These are phyloP conservation scores for Melaleuca alternifolia DNA, from an alignment of 345 rosid species.

Conservation along the genomic window DNA sequence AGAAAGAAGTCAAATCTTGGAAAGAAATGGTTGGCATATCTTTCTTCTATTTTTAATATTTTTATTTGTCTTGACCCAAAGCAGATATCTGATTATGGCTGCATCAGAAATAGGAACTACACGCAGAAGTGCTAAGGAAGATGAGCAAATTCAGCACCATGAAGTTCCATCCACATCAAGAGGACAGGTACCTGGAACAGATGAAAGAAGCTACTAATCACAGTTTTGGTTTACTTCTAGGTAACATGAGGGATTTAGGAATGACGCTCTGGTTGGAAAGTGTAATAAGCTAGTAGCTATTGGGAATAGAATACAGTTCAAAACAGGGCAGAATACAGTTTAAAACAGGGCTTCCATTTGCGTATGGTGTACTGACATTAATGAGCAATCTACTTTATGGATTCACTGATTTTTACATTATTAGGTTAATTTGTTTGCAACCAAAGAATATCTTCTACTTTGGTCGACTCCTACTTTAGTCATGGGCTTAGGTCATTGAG, in stretches of 20 bases:
- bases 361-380: neutral
- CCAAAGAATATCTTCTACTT: neutral
- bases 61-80: neutral
- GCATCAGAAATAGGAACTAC: conserved; percentile 29
- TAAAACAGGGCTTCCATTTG: neutral
- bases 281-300: neutral
- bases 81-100: neutral
- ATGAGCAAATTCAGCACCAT: conserved; percentile 16
- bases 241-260: neutral
- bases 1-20: conserved; percentile 7
- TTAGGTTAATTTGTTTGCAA: neutral
- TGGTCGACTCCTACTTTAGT: neutral
- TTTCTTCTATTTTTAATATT: neutral
- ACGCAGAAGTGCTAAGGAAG: conserved; percentile 15
- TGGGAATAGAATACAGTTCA: neutral
- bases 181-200: conserved; percentile 26
- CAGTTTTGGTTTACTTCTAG: neutral
- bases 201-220: neutral
- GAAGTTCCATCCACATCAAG: conserved; percentile 8
- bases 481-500: neutral
- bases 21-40: conserved; percentile 31
- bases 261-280: neutral
- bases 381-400: neutral
- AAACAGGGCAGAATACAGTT: neutral
- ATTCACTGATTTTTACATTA: neutral